Percentiles rank a stretch among this genome's conserved stretches.
Conservation (phyloP, 2,329 filamentous ascomycete species). For the Karstenula rhodostoma region DNA sequence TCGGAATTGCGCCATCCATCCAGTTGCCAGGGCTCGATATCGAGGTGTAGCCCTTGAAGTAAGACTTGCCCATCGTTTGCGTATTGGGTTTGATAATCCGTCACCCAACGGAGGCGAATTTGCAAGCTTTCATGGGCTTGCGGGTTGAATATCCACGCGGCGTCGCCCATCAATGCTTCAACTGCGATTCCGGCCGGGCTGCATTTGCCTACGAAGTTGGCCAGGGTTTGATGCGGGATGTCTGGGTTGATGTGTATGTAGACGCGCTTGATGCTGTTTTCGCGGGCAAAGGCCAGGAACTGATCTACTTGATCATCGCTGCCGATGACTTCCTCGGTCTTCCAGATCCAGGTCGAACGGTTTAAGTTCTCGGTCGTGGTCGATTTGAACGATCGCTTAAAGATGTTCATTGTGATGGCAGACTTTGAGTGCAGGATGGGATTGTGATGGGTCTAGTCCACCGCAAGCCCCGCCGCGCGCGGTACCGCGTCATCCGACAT, state of each 20-base stretch:
- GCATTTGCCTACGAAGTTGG: slow-evolving; percentile 3
- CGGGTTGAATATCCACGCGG: slow-evolving; percentile 1
- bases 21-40: slow-evolving; percentile 10
- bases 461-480: background rate
- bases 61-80: background rate
- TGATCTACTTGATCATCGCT: background rate
- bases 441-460: background rate
- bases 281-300: slow-evolving; percentile 2
- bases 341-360: slow-evolving; percentile 10
- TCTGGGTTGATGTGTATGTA: slow-evolving; percentile 12
- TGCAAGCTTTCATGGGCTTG: slow-evolving; percentile 6
- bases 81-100: background rate
- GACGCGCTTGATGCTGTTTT: slow-evolving; percentile 7
- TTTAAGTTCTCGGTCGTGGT: background rate
- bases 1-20: background rate
- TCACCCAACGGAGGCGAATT: slow-evolving; percentile 6
- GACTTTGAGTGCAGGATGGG: background rate
- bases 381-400: background rate
- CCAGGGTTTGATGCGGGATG: background rate
- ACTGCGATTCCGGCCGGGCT: slow-evolving; percentile 2
- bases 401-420: background rate
- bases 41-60: slow-evolving; percentile 3
- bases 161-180: slow-evolving; percentile 7
- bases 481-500: background rate
- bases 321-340: slow-evolving; percentile 5